Evolutionary conservation across 1,284 basidiomycete genomes (phyloP), one percentile per base, ranked within the genome.

Genomic region (Pseudozyma sp.): DNA sequence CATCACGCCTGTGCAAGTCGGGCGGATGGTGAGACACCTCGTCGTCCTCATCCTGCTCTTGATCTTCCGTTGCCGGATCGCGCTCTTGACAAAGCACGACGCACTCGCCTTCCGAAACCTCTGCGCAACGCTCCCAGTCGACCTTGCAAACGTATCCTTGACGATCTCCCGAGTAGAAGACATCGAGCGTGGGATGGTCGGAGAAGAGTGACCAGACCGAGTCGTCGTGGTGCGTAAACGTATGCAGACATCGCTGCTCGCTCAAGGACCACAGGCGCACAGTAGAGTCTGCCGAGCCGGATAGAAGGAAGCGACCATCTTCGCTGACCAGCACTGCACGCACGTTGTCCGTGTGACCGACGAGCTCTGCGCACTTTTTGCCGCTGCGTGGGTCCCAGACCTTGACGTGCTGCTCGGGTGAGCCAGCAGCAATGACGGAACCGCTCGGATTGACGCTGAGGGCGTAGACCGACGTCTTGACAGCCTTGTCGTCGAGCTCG

Each of bases 91-190:
- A 77, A 19, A 99, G 86, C 2, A 97, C 87, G 31, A 94, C 87
- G 80, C 95, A 97, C 84, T 95, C 92, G 43, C 92, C 95, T 54
- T 97, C 92, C 2, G 90, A 89, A 24, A 94, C 87, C 68, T 95
- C 92, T 10, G 88, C 86, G 68, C 90, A 92, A 46, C 89, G 89
- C 81, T 94, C 92, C 29, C 95, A 90, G 77, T 99, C 95, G 37
- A 96, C 91, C 71, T 91, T 91, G 84, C 93, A 94, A 1, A 99
- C 90, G 59, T 92, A 87, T 1, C 96, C 97, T 14, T 92, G 90
- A 39, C 93, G 89, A 76, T 98, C 97, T 16, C 96, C 97, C 2
- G 95, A 97, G 86, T 97, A 97, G 87, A 99, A 99, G 1, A 90
- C 87, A 82, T 96, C 92, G 52, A 99, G 88, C 13, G 91, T 90